Percentiles rank a stretch among this genome's conserved stretches.
These are phyloP conservation scores for Hippophae gyantsensis DNA, from an alignment of 306 rosid species.

Conservation along the genomic window DNA sequence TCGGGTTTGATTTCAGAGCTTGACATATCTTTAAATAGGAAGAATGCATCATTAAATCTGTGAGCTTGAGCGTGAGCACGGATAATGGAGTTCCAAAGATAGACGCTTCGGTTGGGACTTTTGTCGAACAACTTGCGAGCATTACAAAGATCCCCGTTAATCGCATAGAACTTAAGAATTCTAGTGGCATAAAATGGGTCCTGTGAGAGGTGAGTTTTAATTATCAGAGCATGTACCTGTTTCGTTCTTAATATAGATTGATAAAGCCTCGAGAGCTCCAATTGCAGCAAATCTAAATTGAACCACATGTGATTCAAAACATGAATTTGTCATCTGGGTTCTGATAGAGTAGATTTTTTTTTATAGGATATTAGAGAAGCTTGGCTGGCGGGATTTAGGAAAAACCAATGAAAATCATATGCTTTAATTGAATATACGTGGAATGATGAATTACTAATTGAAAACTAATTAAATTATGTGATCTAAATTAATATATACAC, in stretches of 20 bases:
- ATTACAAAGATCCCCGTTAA: slow-evolving; percentile 28
- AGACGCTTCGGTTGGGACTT: slow-evolving; percentile 48
- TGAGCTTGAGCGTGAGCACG: slow-evolving; percentile 60
- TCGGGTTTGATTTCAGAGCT: slow-evolving; percentile 41
- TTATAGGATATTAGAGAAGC: no score
- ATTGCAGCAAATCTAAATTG: slow-evolving; percentile 33
- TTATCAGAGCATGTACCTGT: slow-evolving; percentile 54
- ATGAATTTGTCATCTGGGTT: not conserved
- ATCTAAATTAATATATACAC: no score
- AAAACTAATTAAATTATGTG: no score
- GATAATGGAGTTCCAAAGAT: slow-evolving; percentile 79
- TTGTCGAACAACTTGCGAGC: slow-evolving; percentile 58
- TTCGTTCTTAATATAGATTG: slow-evolving; percentile 43
- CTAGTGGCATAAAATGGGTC: slow-evolving; percentile 78
- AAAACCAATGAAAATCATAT: no score
- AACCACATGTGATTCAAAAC: slow-evolving; percentile 18
- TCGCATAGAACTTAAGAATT: slow-evolving; percentile 41
- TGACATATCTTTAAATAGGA: slow-evolving; percentile 49
- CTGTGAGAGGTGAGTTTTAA: slow-evolving; percentile 35
- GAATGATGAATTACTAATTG: no score
- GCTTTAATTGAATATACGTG: no score
- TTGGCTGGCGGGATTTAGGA: no score
- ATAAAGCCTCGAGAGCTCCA: slow-evolving; percentile 41
- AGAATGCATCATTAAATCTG: slow-evolving; percentile 37
- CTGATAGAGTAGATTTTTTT: not conserved